A percentile compares a stretch with the other conserved stretches of the same genome.
These are phyloP conservation scores for Penicillium alfredii DNA, from an alignment of 495 filamentous ascomycete genomes.

Conservation along the genomic window DNA sequence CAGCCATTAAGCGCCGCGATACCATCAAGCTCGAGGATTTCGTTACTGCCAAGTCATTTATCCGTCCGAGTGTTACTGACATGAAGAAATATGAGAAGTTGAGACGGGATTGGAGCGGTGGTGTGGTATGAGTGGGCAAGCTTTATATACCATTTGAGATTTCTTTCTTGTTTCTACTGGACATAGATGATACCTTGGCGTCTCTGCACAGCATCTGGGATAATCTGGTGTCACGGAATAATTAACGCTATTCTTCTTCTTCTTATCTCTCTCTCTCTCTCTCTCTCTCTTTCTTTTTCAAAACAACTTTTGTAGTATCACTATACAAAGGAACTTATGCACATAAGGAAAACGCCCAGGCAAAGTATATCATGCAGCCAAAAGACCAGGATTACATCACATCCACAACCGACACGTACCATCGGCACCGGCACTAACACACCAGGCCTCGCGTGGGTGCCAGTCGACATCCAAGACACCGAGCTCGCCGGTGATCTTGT, in stretches of 20 bases:
- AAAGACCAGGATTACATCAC: constrained; percentile 32
- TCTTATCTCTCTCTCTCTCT: too few relatives aligned
- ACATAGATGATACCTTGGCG: constrained; percentile 4
- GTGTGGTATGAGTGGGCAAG: constrained; percentile 19
- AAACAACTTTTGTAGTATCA: constrained; percentile 25
- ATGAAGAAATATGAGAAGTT: constrained; percentile 63
- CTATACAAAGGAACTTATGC: constrained; percentile 28
- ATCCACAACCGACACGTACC: constrained; percentile 79
- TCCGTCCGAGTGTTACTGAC: constrained; percentile 77
- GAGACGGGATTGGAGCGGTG: constrained; percentile 43
- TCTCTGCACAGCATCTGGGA: too few relatives aligned
- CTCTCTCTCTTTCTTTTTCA: too few relatives aligned
- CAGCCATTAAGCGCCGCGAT: constrained; percentile 61
- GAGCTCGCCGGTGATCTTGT: constrained; percentile 67
- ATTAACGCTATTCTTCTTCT: too few relatives aligned
- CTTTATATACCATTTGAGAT: constrained; percentile 1
- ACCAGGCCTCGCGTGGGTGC: constrained; percentile 90
- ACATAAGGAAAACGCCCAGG: constrained; percentile 21
- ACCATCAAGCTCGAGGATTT: constrained; percentile 69
- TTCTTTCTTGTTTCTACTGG: neutral
- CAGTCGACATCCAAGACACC: constrained; percentile 93
- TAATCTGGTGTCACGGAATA: too few relatives aligned
- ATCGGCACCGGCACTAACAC: constrained; percentile 89
- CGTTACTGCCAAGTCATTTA: constrained; percentile 60
- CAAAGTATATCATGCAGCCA: constrained; percentile 21